Percentiles rank a stretch among this genome's conserved stretches.
phyloP scores from a whole-genome alignment of 2,329 filamentous ascomycete genomes.

The Ophiocordyceps polyrhachis-furcata region DNA sequence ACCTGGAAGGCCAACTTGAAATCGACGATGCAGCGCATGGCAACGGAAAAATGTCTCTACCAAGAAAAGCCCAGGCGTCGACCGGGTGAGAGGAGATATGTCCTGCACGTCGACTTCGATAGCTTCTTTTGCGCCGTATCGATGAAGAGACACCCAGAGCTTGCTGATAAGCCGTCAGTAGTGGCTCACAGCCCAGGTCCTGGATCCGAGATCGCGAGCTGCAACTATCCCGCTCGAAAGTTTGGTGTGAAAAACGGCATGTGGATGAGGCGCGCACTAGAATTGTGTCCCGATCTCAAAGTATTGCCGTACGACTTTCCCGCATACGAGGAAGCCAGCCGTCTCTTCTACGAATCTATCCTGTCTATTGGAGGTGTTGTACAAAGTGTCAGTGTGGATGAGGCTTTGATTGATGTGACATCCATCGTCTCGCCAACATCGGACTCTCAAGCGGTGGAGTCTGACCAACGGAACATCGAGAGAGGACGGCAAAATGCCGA shows the following conservation, averaged over 20 bases:
- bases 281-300: slow-evolving; percentile 69
- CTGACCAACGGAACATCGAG: slow-evolving; percentile 51
- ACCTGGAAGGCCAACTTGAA: slow-evolving; percentile 95
- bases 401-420: slow-evolving; percentile 76
- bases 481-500: slow-evolving; percentile 66
- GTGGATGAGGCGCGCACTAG: slow-evolving; percentile 91
- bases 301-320: slow-evolving; percentile 92
- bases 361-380: slow-evolving; percentile 63
- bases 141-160: slow-evolving; percentile 55
- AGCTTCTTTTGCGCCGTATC: slow-evolving; percentile 97
- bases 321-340: slow-evolving; percentile 82
- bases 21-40: slow-evolving; percentile 64
- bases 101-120: slow-evolving; percentile 95
- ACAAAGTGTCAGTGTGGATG: slow-evolving; percentile 93
- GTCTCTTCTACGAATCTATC: slow-evolving; percentile 71
- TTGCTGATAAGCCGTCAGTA: slow-evolving; percentile 60
- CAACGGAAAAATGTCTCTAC: slow-evolving; percentile 44
- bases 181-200: slow-evolving; percentile 75
- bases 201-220: slow-evolving; percentile 90
- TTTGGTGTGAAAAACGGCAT: slow-evolving; percentile 93
- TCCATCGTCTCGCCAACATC: slow-evolving; percentile 44
- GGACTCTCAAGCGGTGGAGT: slow-evolving; percentile 42
- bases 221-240: slow-evolving; percentile 77
- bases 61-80: slow-evolving; percentile 28
- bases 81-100: slow-evolving; percentile 53